Percentiles rank a stretch among this genome's conserved stretches.
phyloP scores from a whole-genome alignment of 2,329 filamentous ascomycete species.

The Xylariaceae sp. region DNA sequence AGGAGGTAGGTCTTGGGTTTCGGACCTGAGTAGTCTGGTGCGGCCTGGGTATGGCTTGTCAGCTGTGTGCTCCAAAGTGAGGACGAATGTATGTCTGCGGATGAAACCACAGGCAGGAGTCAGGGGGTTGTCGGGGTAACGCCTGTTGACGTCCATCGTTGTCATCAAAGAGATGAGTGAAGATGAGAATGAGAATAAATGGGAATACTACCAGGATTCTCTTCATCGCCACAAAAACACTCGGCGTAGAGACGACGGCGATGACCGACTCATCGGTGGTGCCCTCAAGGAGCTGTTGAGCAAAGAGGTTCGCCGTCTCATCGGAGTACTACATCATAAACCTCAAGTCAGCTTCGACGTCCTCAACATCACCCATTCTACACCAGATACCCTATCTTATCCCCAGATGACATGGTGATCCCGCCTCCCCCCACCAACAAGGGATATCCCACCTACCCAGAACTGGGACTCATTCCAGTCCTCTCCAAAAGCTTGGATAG shows the following conservation, averaged over 20 bases:
- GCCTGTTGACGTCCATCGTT: too few relatives aligned
- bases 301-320: constrained; percentile 60
- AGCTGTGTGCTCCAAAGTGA: too few relatives aligned
- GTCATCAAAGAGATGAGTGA: too few relatives aligned
- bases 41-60: constrained; percentile 3
- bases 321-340: constrained; percentile 60
- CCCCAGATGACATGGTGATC: too few relatives aligned
- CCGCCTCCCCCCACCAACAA: not conserved
- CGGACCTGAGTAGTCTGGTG: constrained; percentile 23
- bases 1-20: constrained; percentile 60
- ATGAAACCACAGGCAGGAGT: too few relatives aligned
- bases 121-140: too few relatives aligned
- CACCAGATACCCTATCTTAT: too few relatives aligned
- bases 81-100: too few relatives aligned
- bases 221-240: constrained; percentile 70
- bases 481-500: constrained; percentile 69
- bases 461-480: constrained; percentile 84
- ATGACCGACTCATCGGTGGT: constrained; percentile 54
- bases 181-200: too few relatives aligned
- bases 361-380: too few relatives aligned
- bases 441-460: constrained; percentile 52
- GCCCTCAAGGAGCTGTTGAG: constrained; percentile 59
- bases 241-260: constrained; percentile 68
- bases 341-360: not conserved
- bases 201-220: constrained; percentile 67